Percentiles rank a stretch among this genome's conserved stretches.
Conservation (phyloP, 352 stramenopile genomes). For the Nothophytophthora sp. region DNA sequence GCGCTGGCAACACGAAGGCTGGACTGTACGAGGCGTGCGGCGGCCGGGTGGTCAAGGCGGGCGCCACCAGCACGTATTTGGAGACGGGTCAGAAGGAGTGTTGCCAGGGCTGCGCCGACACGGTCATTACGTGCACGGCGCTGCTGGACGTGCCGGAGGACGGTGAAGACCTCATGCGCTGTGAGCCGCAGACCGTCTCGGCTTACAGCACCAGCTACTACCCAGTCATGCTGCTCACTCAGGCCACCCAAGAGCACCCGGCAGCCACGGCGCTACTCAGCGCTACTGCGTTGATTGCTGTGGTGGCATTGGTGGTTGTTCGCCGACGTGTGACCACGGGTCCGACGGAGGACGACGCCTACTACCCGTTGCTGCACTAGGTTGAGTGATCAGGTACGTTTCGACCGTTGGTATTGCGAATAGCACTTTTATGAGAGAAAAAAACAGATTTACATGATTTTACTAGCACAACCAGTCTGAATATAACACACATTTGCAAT, state of each 20-base stretch:
- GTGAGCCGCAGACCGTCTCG: slow-evolving; percentile 26
- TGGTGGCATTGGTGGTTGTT: slow-evolving; percentile 59
- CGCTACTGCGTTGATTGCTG: slow-evolving; percentile 40
- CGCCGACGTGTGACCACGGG: slow-evolving; percentile 22
- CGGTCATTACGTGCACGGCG: slow-evolving; percentile 34
- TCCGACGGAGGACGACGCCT: slow-evolving; percentile 42
- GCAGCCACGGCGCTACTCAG: slow-evolving; percentile 32
- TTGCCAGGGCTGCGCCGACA: slow-evolving; percentile 41
- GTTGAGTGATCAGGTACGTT: background rate
- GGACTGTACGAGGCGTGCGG: slow-evolving; percentile 43
- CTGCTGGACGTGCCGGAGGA: slow-evolving; percentile 43
- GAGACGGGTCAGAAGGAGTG: slow-evolving; percentile 33
- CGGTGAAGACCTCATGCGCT: slow-evolving; percentile 58
- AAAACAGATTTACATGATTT: background rate
- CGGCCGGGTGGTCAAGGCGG: slow-evolving; percentile 26
- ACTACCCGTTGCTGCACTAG: slow-evolving; percentile 65
- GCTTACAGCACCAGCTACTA: slow-evolving; percentile 24
- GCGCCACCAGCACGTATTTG: slow-evolving; percentile 25
- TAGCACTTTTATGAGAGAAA: background rate
- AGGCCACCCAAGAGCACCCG: slow-evolving; percentile 29
- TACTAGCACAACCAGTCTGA: too few relatives aligned
- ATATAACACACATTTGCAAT: too few relatives aligned
- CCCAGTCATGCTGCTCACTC: slow-evolving; percentile 19
- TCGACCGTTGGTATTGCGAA: background rate
- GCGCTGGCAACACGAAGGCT: slow-evolving; percentile 13